A percentile compares a stretch with the other conserved stretches of the same genome.
phyloP scores from a whole-genome alignment of 306 rosid genomes.

The Pueraria montana region DNA sequence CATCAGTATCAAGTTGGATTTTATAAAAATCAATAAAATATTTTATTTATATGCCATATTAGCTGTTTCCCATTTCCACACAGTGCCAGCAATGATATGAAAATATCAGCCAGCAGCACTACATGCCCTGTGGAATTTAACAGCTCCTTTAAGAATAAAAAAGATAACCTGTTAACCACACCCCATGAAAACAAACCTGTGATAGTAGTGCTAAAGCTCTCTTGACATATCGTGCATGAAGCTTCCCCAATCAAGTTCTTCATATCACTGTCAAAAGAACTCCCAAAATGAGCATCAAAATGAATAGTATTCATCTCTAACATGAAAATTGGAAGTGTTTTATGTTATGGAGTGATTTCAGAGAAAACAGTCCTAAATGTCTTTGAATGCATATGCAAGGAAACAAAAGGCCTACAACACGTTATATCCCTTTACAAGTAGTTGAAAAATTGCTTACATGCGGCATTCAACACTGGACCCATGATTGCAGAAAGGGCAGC shows the following conservation, averaged over 20 bases:
- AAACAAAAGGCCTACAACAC: background rate
- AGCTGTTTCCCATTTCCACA: background rate
- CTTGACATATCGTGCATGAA: conserved; percentile 90
- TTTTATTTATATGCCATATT: background rate
- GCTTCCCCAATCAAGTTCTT: conserved; percentile 97
- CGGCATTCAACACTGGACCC: conserved; percentile 94
- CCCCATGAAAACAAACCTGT: conserved; percentile 63
- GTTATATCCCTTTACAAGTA: background rate
- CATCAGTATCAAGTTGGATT: background rate
- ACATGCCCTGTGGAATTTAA: background rate
- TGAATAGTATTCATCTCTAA: background rate
- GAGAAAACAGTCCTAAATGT: background rate
- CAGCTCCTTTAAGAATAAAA: background rate
- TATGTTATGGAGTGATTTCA: background rate
- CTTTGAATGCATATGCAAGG: background rate
- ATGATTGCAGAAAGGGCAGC: conserved; percentile 98
- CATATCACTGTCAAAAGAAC: conserved; percentile 78
- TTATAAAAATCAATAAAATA: conserved; percentile 4
- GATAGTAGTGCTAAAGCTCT: conserved; percentile 88
- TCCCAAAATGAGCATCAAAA: conserved; percentile 20
- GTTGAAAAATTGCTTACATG: conserved; percentile 64
- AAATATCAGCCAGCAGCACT: conserved; percentile 7
- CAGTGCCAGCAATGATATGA: background rate
- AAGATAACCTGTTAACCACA: background rate
- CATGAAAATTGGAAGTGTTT: background rate